A percentile compares a stretch with the other conserved stretches of the same genome.
These are phyloP conservation scores for Marasmius fiardii DNA, from an alignment of 1,284 basidiomycete genomes.

Conservation along the genomic window DNA sequence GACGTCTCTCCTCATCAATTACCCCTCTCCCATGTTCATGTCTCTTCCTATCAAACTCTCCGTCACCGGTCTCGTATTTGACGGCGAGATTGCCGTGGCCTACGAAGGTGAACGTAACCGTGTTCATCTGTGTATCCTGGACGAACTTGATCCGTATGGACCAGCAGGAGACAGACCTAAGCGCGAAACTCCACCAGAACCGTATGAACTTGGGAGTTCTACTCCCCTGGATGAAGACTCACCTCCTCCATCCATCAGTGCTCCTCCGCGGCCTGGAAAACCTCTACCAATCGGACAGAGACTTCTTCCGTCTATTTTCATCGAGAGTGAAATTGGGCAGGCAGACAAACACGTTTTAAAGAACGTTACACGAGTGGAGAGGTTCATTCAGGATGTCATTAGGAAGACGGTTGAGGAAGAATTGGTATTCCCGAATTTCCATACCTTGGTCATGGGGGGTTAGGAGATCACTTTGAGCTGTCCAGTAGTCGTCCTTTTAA, in stretches of 20 bases:
- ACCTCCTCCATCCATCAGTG: conserved; percentile 16
- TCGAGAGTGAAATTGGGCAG: conserved; percentile 97
- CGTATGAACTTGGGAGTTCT: conserved; percentile 37
- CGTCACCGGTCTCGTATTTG: conserved; percentile 85
- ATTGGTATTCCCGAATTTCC: conserved; percentile 91
- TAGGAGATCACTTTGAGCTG: too few species aligned
- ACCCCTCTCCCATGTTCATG: conserved; percentile 95
- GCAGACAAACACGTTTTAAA: conserved; percentile 93
- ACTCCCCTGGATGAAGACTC: conserved; percentile 3
- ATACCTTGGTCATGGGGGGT: conserved; percentile 71
- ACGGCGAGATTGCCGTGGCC: conserved; percentile 85
- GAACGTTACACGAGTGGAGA: conserved; percentile 95
- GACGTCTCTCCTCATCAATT: conserved; percentile 95
- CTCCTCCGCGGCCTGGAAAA: conserved; percentile 40
- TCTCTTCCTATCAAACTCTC: conserved; percentile 90
- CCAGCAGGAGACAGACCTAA: conserved; percentile 53
- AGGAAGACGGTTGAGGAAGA: conserved; percentile 94
- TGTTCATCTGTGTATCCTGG: conserved; percentile 85
- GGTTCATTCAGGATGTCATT: conserved; percentile 93
- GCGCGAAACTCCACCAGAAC: conserved; percentile 36
- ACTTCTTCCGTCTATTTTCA: conserved; percentile 86
- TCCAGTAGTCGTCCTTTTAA: too few species aligned
- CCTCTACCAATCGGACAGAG: conserved; percentile 78
- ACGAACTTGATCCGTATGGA: conserved; percentile 80
- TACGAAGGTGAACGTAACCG: conserved; percentile 83